A percentile compares a stretch with the other conserved stretches of the same genome.
phyloP scores from a whole-genome alignment of 768 basidiomycete genomes.

The Xerocomellus amylosporus region DNA sequence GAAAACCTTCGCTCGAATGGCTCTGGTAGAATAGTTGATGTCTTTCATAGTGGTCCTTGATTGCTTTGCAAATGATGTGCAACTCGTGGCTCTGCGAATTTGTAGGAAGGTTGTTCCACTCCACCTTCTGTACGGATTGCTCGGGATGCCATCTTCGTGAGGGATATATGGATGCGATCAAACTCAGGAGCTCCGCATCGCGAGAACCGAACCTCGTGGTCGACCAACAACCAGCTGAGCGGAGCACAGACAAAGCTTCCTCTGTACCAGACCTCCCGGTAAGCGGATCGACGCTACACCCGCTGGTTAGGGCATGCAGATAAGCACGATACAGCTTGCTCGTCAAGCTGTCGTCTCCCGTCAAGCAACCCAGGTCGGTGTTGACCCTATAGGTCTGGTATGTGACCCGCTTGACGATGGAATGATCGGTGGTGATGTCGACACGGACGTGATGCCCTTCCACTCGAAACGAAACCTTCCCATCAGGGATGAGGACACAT shows the following conservation, averaged over 20 bases:
- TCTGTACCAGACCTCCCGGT: conserved; percentile 35
- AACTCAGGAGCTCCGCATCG: conserved; percentile 30
- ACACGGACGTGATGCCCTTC: conserved; percentile 16
- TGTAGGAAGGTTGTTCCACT: conserved; percentile 25
- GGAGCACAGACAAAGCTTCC: conserved; percentile 23
- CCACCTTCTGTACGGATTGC: conserved; percentile 40
- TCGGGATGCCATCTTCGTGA: conserved; percentile 36
- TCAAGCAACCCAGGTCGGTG: conserved; percentile 27
- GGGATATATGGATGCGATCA: conserved; percentile 28
- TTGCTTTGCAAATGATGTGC: conserved; percentile 19
- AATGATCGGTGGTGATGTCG: conserved; percentile 2
- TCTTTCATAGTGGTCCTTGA: conserved; percentile 27
- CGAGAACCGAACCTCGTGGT: conserved; percentile 34
- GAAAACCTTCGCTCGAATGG: neutral
- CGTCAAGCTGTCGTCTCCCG: conserved; percentile 22
- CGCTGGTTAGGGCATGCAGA: conserved; percentile 44
- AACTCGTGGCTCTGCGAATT: conserved; percentile 34
- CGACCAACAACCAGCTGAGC: conserved; percentile 37
- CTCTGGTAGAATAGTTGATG: conserved; percentile 9
- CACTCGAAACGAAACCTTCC: conserved; percentile 15
- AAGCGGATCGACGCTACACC: conserved; percentile 42
- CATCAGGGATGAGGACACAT: conserved; percentile 40
- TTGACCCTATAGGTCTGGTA: conserved; percentile 33
- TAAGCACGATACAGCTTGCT: conserved; percentile 37
- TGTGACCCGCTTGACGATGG: conserved; percentile 1